Conservation (phyloP, 2,329 filamentous ascomycete species). For the Calonectria leucothoes region DNA sequence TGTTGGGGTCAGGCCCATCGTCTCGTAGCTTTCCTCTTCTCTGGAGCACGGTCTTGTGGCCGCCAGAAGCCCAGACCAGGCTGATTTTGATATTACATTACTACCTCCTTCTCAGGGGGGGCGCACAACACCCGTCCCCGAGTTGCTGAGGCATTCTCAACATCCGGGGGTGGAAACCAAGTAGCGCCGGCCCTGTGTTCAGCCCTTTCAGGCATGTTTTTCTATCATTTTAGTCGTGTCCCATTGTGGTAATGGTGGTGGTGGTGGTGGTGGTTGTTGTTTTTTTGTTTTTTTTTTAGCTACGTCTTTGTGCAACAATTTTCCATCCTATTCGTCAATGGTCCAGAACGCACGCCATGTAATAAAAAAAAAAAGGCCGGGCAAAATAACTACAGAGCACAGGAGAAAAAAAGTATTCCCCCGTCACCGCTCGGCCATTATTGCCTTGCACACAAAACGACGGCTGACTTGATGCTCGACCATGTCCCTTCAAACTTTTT, state of each 20-base stretch:
- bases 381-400: background rate
- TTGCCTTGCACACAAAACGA: background rate
- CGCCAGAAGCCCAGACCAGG: background rate
- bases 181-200: background rate
- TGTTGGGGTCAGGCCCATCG: background rate
- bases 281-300: conserved; percentile 16
- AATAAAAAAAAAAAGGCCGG: background rate
- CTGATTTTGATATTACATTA: conserved; percentile 6
- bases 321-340: background rate
- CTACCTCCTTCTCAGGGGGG: background rate
- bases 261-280: background rate
- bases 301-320: background rate
- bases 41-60: background rate
- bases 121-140: background rate
- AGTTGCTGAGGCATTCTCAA: background rate
- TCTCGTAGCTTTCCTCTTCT: conserved; percentile 1
- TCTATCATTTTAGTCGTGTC: background rate
- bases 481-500: background rate
- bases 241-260: no score
- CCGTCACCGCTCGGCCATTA: background rate
- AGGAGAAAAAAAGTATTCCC: background rate
- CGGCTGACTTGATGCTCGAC: background rate
- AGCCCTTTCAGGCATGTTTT: background rate
- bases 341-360: background rate
- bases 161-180: background rate